Conservation (phyloP, 192 early-diverging fungal genomes). For the Obelidium mucronatum region DNA sequence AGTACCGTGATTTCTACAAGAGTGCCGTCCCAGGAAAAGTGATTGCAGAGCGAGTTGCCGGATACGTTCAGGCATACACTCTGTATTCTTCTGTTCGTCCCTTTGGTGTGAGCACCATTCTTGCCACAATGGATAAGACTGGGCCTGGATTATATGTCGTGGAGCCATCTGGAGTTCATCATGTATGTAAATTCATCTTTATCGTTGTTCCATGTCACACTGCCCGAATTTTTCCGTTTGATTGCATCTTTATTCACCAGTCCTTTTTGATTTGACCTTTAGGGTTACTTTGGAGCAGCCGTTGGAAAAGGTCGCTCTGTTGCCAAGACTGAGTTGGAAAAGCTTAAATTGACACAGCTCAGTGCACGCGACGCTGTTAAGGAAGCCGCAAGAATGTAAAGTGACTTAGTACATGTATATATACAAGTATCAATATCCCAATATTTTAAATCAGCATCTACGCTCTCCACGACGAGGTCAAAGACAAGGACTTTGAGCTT, state of each 20-base stretch:
- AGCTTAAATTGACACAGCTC: constrained; percentile 86
- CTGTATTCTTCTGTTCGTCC: constrained; percentile 95
- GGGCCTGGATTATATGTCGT: constrained; percentile 93
- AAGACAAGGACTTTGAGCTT: constrained; percentile 99
- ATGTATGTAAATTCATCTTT: constrained; percentile 64
- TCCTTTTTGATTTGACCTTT: neutral
- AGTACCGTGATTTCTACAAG: constrained; percentile 87
- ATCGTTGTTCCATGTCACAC: neutral
- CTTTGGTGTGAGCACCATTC: constrained; percentile 86
- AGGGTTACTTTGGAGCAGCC: constrained; percentile 96
- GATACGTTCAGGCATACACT: constrained; percentile 97
- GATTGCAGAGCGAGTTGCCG: constrained; percentile 91
- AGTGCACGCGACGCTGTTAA: constrained; percentile 86
- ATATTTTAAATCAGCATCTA: constrained; percentile 74
- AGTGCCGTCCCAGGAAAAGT: constrained; percentile 85
- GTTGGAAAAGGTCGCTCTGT: constrained; percentile 96
- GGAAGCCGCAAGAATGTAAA: constrained; percentile 94
- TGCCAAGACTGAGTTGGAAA: constrained; percentile 99
- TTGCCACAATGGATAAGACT: constrained; percentile 79
- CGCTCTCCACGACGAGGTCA: constrained; percentile 92
- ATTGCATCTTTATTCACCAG: neutral
- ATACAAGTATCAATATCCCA: too few relatives aligned
- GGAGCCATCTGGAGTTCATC: constrained; percentile 96
- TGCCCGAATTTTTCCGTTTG: neutral
- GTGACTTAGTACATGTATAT: too few relatives aligned